Base-by-base conservation (phyloP, 1,284 basidiomycete genomes). In the Fistulinella cinereoalba region DNA sequence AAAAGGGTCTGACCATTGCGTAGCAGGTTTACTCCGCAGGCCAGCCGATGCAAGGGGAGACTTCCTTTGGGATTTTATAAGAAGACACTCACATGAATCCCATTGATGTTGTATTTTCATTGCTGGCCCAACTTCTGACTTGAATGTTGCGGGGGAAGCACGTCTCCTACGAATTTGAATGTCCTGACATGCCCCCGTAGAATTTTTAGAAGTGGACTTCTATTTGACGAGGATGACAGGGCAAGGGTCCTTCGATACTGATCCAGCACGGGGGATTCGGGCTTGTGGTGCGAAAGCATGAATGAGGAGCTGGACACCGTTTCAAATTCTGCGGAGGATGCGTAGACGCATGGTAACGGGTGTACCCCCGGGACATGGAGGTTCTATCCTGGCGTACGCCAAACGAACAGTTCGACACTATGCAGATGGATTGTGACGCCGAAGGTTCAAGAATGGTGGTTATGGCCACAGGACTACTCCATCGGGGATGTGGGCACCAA, bases 1-100 rank as follows among this genome's bases (percentile, higher is more conserved):
- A 52, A 64, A 46, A 47, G 47, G 53, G 57, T 57, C 60, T 60
- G 61, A 58, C 58, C 61, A 60, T 49, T 34, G 50, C 45, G 59
- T 59, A 64, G 59, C 48, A 56, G 47, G 41, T 51, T 32, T 31
- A 58, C 46, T 42, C 49, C 25, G 46, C 22, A 48, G 49, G 42
- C 37, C 41, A 31, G 39, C 18, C 29, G 29, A 36, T 11, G 21
- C 32, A 31, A 25, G 24, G 43, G 25, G 37, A 24, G 18, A 23
- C 4, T 15, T 24, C 33, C 12, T 18, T 34, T 25, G 28, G 21
- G 11, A 29, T 23, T 60, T 55, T 47, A 43, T 53, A 46, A 52
- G 42, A 29, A 18, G 25, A 39, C 13, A 31, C 39, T 31, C 12
- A 23, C 23, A 28, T 21, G 7, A 15, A 28, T 23, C 33, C 18